Conservation (phyloP, 768 basidiomycete species). For the Mycena alexandri region DNA sequence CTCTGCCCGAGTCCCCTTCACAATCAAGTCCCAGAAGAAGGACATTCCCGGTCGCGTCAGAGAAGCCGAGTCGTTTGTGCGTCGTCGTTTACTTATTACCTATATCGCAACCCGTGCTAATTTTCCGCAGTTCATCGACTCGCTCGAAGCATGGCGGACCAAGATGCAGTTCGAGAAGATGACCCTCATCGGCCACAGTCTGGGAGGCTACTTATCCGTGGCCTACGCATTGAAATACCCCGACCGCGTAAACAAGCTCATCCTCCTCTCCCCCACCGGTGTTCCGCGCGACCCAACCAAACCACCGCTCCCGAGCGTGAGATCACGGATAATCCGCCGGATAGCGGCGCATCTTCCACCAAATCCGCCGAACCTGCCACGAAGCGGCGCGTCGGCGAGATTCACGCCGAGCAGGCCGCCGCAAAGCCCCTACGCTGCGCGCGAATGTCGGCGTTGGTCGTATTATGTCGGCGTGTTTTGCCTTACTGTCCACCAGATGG, state of each 20-base stretch:
- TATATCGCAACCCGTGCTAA: not conserved
- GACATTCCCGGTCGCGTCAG: conserved; percentile 78
- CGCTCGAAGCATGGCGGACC: conserved; percentile 90
- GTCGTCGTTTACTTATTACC: not conserved
- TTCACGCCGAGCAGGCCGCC: conserved; percentile 67
- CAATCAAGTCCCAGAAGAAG: conserved; percentile 74
- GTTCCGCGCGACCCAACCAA: conserved; percentile 82
- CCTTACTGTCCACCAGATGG: too few species aligned
- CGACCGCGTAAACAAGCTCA: conserved; percentile 82
- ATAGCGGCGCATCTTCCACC: conserved; percentile 44
- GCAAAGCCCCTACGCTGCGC: conserved; percentile 64
- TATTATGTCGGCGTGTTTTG: too few species aligned
- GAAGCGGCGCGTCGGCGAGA: conserved; percentile 58
- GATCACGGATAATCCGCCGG: conserved; percentile 41
- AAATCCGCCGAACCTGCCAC: conserved; percentile 64
- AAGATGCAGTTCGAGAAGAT: conserved; percentile 86
- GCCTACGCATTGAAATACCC: conserved; percentile 92
- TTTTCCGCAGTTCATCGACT: conserved; percentile 80
- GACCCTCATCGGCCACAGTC: conserved; percentile 91
- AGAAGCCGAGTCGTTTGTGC: conserved; percentile 85
- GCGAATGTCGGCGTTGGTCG: too few species aligned
- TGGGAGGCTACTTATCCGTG: conserved; percentile 89
- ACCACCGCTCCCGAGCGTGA: conserved; percentile 61
- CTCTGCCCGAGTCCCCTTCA: conserved; percentile 86
- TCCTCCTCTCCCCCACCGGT: conserved; percentile 93